phyloP scores from a whole-genome alignment of 345 rosid species.

The Pugionium dolabratum region DNA sequence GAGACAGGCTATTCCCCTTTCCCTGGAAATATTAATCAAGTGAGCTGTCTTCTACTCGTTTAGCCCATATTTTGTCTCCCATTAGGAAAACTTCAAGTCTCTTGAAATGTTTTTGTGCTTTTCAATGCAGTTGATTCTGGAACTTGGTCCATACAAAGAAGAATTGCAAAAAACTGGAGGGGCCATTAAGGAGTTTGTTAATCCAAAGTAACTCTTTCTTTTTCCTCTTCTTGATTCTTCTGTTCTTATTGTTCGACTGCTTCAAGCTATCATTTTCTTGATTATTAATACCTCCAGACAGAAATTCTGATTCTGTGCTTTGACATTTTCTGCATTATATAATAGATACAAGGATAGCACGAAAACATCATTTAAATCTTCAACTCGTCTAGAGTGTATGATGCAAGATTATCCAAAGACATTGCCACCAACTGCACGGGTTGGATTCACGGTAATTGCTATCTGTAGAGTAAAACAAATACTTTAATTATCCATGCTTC shows the following conservation, averaged over 20 bases:
- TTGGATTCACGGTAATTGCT: conserved; percentile 83
- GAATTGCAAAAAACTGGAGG: conserved; percentile 93
- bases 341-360: conserved; percentile 89
- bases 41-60: conserved; percentile 38
- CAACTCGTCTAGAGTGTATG: conserved; percentile 95
- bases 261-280: neutral
- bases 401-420: conserved; percentile 99
- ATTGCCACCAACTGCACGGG: conserved; percentile 76
- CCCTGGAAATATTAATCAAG: conserved; percentile 99
- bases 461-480: neutral
- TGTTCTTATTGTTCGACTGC: conserved; percentile 13
- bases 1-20: conserved; percentile 97
- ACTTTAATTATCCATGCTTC: neutral
- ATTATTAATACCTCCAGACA: neutral
- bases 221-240: neutral
- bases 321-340: conserved; percentile 26
- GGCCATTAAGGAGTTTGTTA: conserved; percentile 93
- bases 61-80: neutral
- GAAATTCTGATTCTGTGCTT: conserved; percentile 5
- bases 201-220: conserved; percentile 76
- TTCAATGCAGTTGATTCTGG: conserved; percentile 70
- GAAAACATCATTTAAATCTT: conserved; percentile 84
- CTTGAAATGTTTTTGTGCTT: conserved; percentile 8
- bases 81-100: neutral
- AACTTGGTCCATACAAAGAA: conserved; percentile 76